Percentiles rank a stretch among this genome's conserved stretches.
These are phyloP conservation scores for Phaeotremella skinneri DNA, from an alignment of 768 basidiomycete species.

Conservation along the genomic window DNA sequence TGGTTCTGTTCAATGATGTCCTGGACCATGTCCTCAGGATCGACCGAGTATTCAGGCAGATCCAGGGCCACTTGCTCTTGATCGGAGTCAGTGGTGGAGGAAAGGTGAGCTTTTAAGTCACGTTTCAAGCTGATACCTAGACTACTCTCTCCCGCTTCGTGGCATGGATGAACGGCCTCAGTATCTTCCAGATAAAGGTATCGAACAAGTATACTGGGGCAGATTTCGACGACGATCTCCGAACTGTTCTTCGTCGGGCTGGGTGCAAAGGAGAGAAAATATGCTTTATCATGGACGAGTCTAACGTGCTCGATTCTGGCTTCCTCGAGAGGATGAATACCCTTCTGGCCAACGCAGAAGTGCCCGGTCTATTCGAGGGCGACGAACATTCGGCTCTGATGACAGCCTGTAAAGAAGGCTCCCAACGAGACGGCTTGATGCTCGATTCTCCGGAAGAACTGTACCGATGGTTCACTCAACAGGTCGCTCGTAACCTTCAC, in stretches of 20 bases:
- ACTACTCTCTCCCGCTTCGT: slow-evolving; percentile 97
- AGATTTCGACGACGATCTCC: slow-evolving; percentile 96
- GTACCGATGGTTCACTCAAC: slow-evolving; percentile 97
- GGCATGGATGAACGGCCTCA: slow-evolving; percentile 99
- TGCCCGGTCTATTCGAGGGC: slow-evolving; percentile 99
- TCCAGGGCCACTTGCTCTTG: slow-evolving; percentile 91
- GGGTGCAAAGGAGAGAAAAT: slow-evolving; percentile 99
- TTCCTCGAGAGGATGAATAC: slow-evolving; percentile 99
- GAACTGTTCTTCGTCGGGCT: slow-evolving; percentile 87
- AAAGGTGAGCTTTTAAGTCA: slow-evolving; percentile 65
- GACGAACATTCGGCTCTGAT: slow-evolving; percentile 96
- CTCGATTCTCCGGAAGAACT: slow-evolving; percentile 96
- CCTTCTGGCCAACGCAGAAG: slow-evolving; percentile 96
- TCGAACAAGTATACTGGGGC: slow-evolving; percentile 98
- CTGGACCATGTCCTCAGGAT: slow-evolving; percentile 96
- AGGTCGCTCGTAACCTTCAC: slow-evolving; percentile 95
- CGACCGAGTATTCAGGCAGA: slow-evolving; percentile 96
- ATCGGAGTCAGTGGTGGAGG: slow-evolving; percentile 98
- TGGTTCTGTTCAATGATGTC: slow-evolving; percentile 98
- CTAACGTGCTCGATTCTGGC: slow-evolving; percentile 96
- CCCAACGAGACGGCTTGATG: slow-evolving; percentile 98
- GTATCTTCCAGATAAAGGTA: slow-evolving; percentile 99
- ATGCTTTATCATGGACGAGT: slow-evolving; percentile 99
- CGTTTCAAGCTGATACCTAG: slow-evolving; percentile 54
- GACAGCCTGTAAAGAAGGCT: slow-evolving; percentile 99